Evolutionary conservation across 768 basidiomycete genomes (phyloP).

Genomic region (Amanita pseudoporphyria): DNA sequence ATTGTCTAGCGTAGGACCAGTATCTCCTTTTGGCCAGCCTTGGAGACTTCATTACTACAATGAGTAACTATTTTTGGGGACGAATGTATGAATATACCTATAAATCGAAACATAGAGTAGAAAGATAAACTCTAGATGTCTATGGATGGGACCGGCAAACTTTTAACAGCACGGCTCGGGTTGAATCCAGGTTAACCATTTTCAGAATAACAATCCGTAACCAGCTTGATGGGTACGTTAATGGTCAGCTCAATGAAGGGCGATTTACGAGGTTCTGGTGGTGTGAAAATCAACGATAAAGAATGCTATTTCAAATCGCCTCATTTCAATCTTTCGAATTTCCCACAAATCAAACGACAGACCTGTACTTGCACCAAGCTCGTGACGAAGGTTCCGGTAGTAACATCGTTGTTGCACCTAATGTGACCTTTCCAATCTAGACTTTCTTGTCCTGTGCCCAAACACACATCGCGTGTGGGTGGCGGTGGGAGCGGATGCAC

Average conservation of each 20-base stretch:
- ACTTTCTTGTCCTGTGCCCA: conserved; percentile 20
- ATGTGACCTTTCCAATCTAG: conserved; percentile 59
- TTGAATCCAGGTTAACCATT: background rate
- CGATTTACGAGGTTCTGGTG: conserved; percentile 24
- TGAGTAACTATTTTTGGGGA: too few relatives aligned
- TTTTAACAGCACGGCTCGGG: too few relatives aligned
- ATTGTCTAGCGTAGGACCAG: too few relatives aligned
- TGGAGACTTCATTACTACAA: too few relatives aligned
- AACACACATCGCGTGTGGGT: conserved; percentile 11
- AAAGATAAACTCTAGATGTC: too few relatives aligned
- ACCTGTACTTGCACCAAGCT: conserved; percentile 34
- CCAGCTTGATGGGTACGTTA: conserved; percentile 44
- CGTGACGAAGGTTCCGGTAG: conserved; percentile 36
- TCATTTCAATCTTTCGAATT: conserved; percentile 2
- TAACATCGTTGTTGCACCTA: conserved; percentile 24
- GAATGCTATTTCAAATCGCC: conserved; percentile 55
- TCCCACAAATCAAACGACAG: conserved; percentile 7
- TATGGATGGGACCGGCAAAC: too few relatives aligned
- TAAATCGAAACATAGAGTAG: too few relatives aligned
- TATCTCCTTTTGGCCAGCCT: too few relatives aligned
- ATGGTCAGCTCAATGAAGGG: conserved; percentile 30
- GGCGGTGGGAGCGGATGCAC: conserved; percentile 35
- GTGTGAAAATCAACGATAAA: conserved; percentile 39
- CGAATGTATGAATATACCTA: too few relatives aligned
- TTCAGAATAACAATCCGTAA: conserved; percentile 43